Conservation (phyloP, 352 stramenopile species). For the Globisporangium apiculatum region DNA sequence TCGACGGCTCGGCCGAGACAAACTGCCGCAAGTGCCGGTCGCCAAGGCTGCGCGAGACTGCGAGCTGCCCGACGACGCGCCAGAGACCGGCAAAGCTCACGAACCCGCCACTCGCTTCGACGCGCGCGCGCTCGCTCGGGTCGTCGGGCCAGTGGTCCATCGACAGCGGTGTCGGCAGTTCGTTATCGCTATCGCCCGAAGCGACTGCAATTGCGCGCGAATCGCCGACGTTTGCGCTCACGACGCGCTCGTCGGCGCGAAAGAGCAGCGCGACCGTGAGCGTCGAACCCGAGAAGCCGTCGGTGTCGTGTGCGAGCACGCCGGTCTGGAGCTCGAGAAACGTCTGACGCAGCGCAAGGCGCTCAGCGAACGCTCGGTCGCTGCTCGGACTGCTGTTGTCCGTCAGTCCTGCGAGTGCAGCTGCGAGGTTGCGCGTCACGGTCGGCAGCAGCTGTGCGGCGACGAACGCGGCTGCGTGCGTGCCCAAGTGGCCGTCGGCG, state of each 20-base stretch:
- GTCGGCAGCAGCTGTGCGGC: slow-evolving; percentile 28
- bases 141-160: slow-evolving; percentile 63
- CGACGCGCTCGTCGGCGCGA: slow-evolving; percentile 32
- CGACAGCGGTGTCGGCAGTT: slow-evolving; percentile 39
- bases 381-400: neutral
- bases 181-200: neutral
- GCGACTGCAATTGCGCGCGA: slow-evolving; percentile 63
- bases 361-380: slow-evolving; percentile 33
- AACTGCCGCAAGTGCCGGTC: slow-evolving; percentile 81
- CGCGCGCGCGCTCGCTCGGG: slow-evolving; percentile 35
- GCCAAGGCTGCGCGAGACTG: slow-evolving; percentile 89
- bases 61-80: slow-evolving; percentile 88
- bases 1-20: slow-evolving; percentile 76
- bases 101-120: slow-evolving; percentile 75
- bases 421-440: slow-evolving; percentile 25
- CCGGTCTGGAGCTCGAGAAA: slow-evolving; percentile 65
- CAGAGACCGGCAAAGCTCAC: slow-evolving; percentile 62
- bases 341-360: slow-evolving; percentile 55
- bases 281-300: slow-evolving; percentile 78
- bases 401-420: slow-evolving; percentile 7
- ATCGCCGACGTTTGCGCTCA: slow-evolving; percentile 82
- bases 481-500: slow-evolving; percentile 94
- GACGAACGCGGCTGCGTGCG: slow-evolving; percentile 82
- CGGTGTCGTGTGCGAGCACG: slow-evolving; percentile 24
- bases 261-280: slow-evolving; percentile 73